Percentiles rank a stretch among this genome's conserved stretches.
phyloP scores from a whole-genome alignment of 345 rosid species.

The Tarenaya hassleriana region DNA sequence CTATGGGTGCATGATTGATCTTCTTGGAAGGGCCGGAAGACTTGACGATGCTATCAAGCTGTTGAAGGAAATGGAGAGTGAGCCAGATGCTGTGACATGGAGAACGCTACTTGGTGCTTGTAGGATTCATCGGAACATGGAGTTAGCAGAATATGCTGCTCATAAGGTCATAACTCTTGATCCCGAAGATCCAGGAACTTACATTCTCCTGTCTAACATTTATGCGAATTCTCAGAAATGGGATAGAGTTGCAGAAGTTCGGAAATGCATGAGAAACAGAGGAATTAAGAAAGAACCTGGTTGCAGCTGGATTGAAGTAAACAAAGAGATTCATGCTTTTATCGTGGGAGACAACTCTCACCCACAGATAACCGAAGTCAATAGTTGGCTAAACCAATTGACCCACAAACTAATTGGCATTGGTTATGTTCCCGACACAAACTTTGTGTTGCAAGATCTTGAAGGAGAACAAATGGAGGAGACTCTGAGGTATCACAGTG shows the following conservation, averaged over 20 bases:
- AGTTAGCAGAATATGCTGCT: conserved; percentile 51
- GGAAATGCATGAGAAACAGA: conserved; percentile 41
- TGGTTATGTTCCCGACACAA: conserved; percentile 63
- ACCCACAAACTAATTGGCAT: conserved; percentile 33
- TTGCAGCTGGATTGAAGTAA: conserved; percentile 71
- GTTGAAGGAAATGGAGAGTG: conserved; percentile 51
- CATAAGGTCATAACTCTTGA: conserved; percentile 49
- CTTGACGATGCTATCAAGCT: conserved; percentile 51
- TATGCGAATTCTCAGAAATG: conserved; percentile 62
- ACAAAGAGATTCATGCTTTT: conserved; percentile 56
- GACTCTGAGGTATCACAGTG: conserved; percentile 54
- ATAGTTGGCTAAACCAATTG: conserved; percentile 32
- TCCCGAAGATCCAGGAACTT: conserved; percentile 59
- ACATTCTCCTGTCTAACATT: conserved; percentile 58
- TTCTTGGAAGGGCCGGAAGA: conserved; percentile 66
- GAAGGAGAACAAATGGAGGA: conserved; percentile 71
- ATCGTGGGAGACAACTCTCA: conserved; percentile 57
- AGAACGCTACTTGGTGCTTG: conserved; percentile 60
- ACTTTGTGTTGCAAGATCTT: conserved; percentile 56
- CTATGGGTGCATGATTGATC: conserved; percentile 72
- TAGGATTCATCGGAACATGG: conserved; percentile 49
- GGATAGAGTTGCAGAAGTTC: conserved; percentile 45
- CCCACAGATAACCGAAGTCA: conserved; percentile 43
- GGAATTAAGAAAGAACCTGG: conserved; percentile 63
- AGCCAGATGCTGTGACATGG: conserved; percentile 67